Evolutionary conservation across 306 rosid species (phyloP).

Genomic region (Biancaea sappan): DNA sequence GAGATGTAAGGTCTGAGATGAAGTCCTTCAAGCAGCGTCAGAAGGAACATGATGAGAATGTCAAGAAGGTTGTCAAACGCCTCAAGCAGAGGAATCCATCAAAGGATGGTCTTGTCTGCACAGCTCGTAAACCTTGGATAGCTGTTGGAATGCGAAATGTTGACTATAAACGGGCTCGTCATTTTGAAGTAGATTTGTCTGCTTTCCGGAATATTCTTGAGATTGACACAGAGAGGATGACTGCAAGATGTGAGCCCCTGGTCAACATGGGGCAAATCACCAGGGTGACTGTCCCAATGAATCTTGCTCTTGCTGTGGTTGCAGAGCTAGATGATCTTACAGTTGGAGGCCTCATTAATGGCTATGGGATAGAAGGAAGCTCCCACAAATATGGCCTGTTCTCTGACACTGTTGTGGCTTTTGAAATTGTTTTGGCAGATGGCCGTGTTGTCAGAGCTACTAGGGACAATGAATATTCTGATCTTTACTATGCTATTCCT

Average conservation of each 20-base stretch:
- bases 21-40: constrained; percentile 88
- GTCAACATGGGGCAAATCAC: constrained; percentile 97
- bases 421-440: constrained; percentile 84
- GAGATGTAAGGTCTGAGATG: constrained; percentile 85
- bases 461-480: constrained; percentile 82
- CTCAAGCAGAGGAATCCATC: constrained; percentile 85
- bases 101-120: constrained; percentile 95
- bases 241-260: constrained; percentile 90
- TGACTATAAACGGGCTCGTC: constrained; percentile 97
- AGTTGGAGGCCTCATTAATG: constrained; percentile 97
- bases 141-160: constrained; percentile 99
- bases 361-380: constrained; percentile 98
- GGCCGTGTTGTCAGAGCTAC: constrained; percentile 95
- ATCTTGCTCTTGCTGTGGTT: constrained; percentile 90
- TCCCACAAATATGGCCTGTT: constrained; percentile 90
- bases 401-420: constrained; percentile 92
- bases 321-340: constrained; percentile 99
- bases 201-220: constrained; percentile 82
- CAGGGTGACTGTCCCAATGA: constrained; percentile 86
- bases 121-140: constrained; percentile 95
- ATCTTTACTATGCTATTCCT: constrained; percentile 82
- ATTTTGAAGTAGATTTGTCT: constrained; percentile 90
- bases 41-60: constrained; percentile 89
- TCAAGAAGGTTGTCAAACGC: constrained; percentile 77
- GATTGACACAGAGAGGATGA: constrained; percentile 70